Evolutionary conservation across 1,139 yeast genomes (phyloP).

Genomic region (Pichia inconspicua): DNA sequence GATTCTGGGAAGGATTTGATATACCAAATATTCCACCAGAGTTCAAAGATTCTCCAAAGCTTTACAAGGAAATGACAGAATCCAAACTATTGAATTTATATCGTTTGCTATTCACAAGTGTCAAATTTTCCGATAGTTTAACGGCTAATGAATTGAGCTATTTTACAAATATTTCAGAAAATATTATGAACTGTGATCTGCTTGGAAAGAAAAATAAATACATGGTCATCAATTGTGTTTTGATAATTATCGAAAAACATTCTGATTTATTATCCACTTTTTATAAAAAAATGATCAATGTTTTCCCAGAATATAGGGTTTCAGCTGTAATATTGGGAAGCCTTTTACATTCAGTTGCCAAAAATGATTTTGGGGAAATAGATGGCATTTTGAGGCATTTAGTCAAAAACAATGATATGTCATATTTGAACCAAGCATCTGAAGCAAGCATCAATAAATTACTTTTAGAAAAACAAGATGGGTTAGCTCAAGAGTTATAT

Average conservation of each 20-base stretch:
- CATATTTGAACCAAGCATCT: constrained; percentile 4
- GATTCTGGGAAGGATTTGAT: constrained; percentile 10
- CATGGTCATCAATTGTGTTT: constrained; percentile 10
- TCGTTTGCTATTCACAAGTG: constrained; percentile 1
- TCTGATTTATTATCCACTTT: constrained; percentile 12
- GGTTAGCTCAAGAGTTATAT: constrained; percentile 14
- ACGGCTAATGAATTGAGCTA: constrained; percentile 5
- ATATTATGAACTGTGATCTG: constrained; percentile 2
- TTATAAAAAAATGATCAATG: constrained; percentile 8
- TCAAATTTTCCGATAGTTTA: constrained; percentile 2
- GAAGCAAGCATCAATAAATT: constrained; percentile 9
- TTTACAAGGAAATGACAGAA: not conserved
- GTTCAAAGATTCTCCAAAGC: not conserved
- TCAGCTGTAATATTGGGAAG: constrained; percentile 4
- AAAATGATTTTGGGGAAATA: constrained; percentile 9
- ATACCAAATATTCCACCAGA: not conserved
- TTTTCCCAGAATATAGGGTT: constrained; percentile 10
- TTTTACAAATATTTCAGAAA: constrained; percentile 8
- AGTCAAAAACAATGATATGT: constrained; percentile 1
- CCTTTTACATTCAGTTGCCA: constrained; percentile 7
- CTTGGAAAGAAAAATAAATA: constrained; percentile 4
- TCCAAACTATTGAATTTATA: constrained; percentile 3
- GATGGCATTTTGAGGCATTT: constrained; percentile 10
- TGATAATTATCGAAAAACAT: constrained; percentile 10
- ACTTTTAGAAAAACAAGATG: constrained; percentile 6